Evolutionary conservation across 2,329 filamentous ascomycete genomes (phyloP).

Genomic region (Microdochium bolleyi): DNA sequence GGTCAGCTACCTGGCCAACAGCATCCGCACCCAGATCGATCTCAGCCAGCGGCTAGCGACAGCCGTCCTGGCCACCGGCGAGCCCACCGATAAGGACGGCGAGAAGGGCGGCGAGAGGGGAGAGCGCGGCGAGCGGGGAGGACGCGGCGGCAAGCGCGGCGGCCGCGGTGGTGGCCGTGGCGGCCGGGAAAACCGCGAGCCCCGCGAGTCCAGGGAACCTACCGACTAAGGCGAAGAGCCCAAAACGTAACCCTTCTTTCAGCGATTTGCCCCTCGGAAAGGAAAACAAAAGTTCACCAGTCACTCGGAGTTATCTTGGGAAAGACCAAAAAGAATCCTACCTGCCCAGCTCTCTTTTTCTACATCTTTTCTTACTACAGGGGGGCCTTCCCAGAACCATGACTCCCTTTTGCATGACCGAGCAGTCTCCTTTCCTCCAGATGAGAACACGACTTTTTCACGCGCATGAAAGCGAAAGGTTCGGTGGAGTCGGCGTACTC

Average conservation of each 20-base stretch:
- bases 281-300: not conserved
- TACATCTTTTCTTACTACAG: too few relatives aligned
- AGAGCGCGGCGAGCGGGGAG: conserved; percentile 34
- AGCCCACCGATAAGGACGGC: conserved; percentile 34
- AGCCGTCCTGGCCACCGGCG: conserved; percentile 49
- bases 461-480: too few relatives aligned
- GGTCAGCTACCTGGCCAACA: conserved; percentile 97
- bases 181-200: conserved; percentile 36
- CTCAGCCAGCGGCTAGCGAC: conserved; percentile 90
- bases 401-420: too few relatives aligned
- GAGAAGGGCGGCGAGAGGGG: conserved; percentile 29
- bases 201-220: conserved; percentile 42
- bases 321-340: not conserved
- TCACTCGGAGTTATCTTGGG: not conserved
- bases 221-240: conserved; percentile 20
- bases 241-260: too few relatives aligned
- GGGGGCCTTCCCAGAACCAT: too few relatives aligned
- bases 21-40: conserved; percentile 97
- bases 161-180: conserved; percentile 43
- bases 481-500: too few relatives aligned
- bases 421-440: too few relatives aligned
- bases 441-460: too few relatives aligned
- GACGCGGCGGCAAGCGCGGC: conserved; percentile 23
- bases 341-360: too few relatives aligned
- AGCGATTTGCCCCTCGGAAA: too few relatives aligned